phyloP scores from a whole-genome alignment of 78 protist genomes.

The Capsaspora owczarzaki region DNA sequence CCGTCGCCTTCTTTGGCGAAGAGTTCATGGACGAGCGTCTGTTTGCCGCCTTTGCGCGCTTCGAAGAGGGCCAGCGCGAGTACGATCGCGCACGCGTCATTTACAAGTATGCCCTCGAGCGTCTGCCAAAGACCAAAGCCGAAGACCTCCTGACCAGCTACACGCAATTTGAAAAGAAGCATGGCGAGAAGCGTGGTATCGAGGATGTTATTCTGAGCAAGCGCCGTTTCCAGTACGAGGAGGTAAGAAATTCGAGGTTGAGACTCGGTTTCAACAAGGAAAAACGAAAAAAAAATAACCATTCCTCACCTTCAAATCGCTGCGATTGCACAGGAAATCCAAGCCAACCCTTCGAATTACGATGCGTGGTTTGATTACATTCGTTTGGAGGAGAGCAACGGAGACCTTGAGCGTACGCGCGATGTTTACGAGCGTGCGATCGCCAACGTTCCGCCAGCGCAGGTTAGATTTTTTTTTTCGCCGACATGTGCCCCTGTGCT shows the following conservation, averaged over 20 bases:
- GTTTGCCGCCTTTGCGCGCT: conserved; percentile 73
- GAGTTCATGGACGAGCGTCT: conserved; percentile 51
- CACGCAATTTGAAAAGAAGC: conserved; percentile 77
- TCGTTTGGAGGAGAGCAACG: conserved; percentile 78
- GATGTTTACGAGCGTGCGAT: conserved; percentile 95
- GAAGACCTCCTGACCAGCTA: conserved; percentile 45
- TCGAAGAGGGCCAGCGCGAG: conserved; percentile 47
- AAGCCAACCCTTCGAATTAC: conserved; percentile 66
- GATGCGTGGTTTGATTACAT: conserved; percentile 96
- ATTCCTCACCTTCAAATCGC: too few relatives aligned
- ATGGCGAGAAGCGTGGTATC: conserved; percentile 73
- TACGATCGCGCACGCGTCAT: conserved; percentile 83
- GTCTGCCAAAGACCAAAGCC: conserved; percentile 63
- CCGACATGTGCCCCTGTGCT: neutral
- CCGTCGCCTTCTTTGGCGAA: conserved; percentile 61
- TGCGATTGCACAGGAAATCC: conserved; percentile 25
- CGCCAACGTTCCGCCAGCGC: conserved; percentile 78
- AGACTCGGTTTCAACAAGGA: neutral
- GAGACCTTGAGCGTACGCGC: conserved; percentile 53
- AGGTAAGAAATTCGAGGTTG: conserved; percentile 15
- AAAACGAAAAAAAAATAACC: neutral
- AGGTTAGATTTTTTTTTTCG: conserved; percentile 19
- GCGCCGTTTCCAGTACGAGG: conserved; percentile 82
- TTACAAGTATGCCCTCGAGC: conserved; percentile 83
- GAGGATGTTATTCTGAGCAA: conserved; percentile 79